Conservation (phyloP, 768 basidiomycete species). For the Dioszegia aurantiaca region DNA sequence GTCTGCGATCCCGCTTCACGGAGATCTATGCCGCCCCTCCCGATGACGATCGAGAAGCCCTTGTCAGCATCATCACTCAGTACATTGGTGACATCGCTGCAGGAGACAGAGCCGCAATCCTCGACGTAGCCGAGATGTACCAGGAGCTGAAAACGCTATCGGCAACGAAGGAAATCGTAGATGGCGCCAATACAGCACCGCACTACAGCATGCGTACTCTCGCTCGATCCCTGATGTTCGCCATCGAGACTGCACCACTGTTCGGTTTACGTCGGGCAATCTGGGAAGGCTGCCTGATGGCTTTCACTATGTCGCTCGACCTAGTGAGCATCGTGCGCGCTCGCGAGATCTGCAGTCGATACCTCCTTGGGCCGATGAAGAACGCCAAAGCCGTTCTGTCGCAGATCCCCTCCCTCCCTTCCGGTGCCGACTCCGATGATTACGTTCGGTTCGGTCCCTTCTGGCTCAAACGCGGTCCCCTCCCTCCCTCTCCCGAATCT, state of each 20-base stretch:
- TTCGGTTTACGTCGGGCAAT: slow-evolving; percentile 81
- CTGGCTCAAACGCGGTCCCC: slow-evolving; percentile 75
- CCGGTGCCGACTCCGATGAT: slow-evolving; percentile 56
- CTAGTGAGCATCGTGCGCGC: slow-evolving; percentile 66
- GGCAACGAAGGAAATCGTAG: slow-evolving; percentile 73
- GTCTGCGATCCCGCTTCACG: slow-evolving; percentile 85
- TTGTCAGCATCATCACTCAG: slow-evolving; percentile 78
- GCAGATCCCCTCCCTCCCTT: slow-evolving; percentile 64
- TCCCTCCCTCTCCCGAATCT: slow-evolving; percentile 61
- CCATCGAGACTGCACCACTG: slow-evolving; percentile 69
- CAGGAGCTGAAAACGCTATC: slow-evolving; percentile 71
- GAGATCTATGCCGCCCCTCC: slow-evolving; percentile 94
- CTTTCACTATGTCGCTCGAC: slow-evolving; percentile 93
- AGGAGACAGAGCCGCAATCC: slow-evolving; percentile 79
- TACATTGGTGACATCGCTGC: slow-evolving; percentile 82
- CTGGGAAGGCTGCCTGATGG: slow-evolving; percentile 97
- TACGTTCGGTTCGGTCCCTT: slow-evolving; percentile 87
- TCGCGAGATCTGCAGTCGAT: slow-evolving; percentile 66
- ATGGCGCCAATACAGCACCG: slow-evolving; percentile 86
- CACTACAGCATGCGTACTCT: slow-evolving; percentile 98
- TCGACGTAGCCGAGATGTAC: slow-evolving; percentile 92
- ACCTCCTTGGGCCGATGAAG: slow-evolving; percentile 73
- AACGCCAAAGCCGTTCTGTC: slow-evolving; percentile 73
- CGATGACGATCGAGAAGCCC: slow-evolving; percentile 83
- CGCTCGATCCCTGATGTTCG: slow-evolving; percentile 82